These are phyloP conservation scores for Galerina marginata DNA, from an alignment of 768 basidiomycete species.

Conservation along the genomic window DNA sequence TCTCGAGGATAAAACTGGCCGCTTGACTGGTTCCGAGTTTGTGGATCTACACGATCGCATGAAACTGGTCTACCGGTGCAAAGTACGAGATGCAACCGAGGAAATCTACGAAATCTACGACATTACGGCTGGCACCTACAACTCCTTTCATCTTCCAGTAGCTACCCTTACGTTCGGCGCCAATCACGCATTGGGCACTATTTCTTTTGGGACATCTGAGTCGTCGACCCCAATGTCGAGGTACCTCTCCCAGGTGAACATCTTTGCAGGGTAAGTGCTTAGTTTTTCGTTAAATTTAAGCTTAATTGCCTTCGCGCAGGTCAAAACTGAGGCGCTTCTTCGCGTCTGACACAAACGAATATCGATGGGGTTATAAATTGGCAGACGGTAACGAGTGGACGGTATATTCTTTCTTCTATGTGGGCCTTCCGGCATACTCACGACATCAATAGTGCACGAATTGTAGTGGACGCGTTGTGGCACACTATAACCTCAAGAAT, in stretches of 20 bases:
- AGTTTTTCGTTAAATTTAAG: neutral
- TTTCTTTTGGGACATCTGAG: slow-evolving; percentile 41
- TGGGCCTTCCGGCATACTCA: slow-evolving; percentile 3
- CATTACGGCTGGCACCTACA: slow-evolving; percentile 33
- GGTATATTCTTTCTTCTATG: slow-evolving; percentile 42
- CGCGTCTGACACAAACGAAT: slow-evolving; percentile 64
- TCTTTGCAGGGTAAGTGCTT: slow-evolving; percentile 46
- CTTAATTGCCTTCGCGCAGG: slow-evolving; percentile 29
- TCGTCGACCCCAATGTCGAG: slow-evolving; percentile 51
- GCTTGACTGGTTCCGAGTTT: slow-evolving; percentile 59
- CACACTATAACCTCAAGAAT: slow-evolving; percentile 63
- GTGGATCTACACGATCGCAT: slow-evolving; percentile 69
- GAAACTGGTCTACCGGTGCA: slow-evolving; percentile 53
- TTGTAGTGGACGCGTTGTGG: slow-evolving; percentile 52
- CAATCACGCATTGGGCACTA: slow-evolving; percentile 54
- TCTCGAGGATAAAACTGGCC: slow-evolving; percentile 68
- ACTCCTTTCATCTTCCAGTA: slow-evolving; percentile 38
- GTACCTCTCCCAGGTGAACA: slow-evolving; percentile 52
- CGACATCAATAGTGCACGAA: slow-evolving; percentile 56
- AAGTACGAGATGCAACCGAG: slow-evolving; percentile 40
- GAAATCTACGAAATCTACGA: slow-evolving; percentile 62
- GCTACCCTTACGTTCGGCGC: slow-evolving; percentile 58
- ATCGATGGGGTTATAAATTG: slow-evolving; percentile 60
- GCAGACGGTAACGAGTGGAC: slow-evolving; percentile 66
- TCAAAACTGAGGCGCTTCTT: slow-evolving; percentile 55